phyloP scores from a whole-genome alignment of 345 rosid species.

The Adansonia digitata region DNA sequence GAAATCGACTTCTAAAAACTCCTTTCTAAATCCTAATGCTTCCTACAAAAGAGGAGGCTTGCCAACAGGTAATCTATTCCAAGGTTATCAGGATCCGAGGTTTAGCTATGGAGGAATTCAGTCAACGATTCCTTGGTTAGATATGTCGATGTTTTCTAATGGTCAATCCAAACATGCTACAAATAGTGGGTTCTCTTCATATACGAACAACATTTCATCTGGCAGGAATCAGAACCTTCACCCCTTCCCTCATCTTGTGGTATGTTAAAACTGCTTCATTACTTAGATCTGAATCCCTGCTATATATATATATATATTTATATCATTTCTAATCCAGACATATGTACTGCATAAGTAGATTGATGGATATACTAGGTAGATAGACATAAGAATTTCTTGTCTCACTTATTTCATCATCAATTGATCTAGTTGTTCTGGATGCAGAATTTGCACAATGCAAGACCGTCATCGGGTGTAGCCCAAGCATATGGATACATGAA shows the following conservation, averaged over 20 bases:
- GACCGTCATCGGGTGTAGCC: slow-evolving; percentile 34
- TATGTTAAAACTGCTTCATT: slow-evolving; percentile 22
- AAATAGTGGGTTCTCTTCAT: slow-evolving; percentile 25
- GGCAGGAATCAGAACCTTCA: slow-evolving; percentile 44
- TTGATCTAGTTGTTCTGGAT: not conserved
- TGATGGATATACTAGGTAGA: not conserved
- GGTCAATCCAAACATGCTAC: slow-evolving; percentile 26
- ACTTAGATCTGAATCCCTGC: not conserved
- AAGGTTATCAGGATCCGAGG: slow-evolving; percentile 44
- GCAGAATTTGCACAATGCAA: slow-evolving; percentile 38
- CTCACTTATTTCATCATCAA: not conserved
- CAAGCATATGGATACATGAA: slow-evolving; percentile 45
- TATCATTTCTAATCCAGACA: not conserved
- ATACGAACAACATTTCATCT: slow-evolving; percentile 29
- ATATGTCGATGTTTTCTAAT: slow-evolving; percentile 25
- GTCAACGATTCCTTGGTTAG: slow-evolving; percentile 29
- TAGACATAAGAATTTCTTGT: not conserved
- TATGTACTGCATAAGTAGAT: not conserved
- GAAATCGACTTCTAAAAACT: slow-evolving; percentile 37
- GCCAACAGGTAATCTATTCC: slow-evolving; percentile 27
- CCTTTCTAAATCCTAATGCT: slow-evolving; percentile 35
- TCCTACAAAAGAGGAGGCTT: slow-evolving; percentile 35
- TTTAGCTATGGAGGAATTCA: slow-evolving; percentile 42
- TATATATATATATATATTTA: not conserved
- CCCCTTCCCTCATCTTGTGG: slow-evolving; percentile 31